A percentile compares a stretch with the other conserved stretches of the same genome.
These are phyloP conservation scores for Vitis hybrid DNA, from an alignment of 177 flowering plant species.

Conservation along the genomic window DNA sequence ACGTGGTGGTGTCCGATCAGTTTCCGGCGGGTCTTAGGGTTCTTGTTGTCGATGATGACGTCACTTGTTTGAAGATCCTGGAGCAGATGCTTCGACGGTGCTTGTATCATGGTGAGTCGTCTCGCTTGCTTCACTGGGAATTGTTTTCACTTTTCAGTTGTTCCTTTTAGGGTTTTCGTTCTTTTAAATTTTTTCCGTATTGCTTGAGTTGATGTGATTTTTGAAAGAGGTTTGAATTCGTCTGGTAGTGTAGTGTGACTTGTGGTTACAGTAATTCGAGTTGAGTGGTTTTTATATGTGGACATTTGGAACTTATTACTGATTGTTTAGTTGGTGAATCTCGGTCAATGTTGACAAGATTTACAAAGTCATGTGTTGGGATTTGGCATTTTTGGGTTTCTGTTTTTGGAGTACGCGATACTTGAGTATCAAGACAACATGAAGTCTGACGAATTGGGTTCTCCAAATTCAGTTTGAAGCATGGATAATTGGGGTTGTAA, in stretches of 20 bases:
- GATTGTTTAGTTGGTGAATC: background rate
- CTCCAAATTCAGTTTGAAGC: too few relatives aligned
- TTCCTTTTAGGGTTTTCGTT: background rate
- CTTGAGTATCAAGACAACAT: too few relatives aligned
- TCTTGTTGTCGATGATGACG: conserved; percentile 76
- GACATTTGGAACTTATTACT: background rate
- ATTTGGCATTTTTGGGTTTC: background rate
- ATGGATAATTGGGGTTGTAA: too few relatives aligned
- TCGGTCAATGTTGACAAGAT: background rate
- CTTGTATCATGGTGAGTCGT: conserved; percentile 52
- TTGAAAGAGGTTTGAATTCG: background rate
- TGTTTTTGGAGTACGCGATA: too few relatives aligned
- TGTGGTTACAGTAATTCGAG: background rate
- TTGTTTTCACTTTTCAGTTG: background rate
- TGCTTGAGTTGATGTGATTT: background rate
- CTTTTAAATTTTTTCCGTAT: background rate
- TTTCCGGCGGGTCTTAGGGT: conserved; percentile 77
- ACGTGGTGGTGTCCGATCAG: conserved; percentile 36
- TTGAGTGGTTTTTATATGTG: background rate
- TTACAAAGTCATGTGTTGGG: background rate
- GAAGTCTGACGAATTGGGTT: too few relatives aligned
- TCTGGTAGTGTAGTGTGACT: background rate
- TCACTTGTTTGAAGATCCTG: conserved; percentile 49
- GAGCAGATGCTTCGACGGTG: conserved; percentile 74
- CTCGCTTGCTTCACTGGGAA: background rate